These are phyloP conservation scores for Yamadazyma diospyri DNA, from an alignment of 1,139 yeast species.

Conservation along the genomic window DNA sequence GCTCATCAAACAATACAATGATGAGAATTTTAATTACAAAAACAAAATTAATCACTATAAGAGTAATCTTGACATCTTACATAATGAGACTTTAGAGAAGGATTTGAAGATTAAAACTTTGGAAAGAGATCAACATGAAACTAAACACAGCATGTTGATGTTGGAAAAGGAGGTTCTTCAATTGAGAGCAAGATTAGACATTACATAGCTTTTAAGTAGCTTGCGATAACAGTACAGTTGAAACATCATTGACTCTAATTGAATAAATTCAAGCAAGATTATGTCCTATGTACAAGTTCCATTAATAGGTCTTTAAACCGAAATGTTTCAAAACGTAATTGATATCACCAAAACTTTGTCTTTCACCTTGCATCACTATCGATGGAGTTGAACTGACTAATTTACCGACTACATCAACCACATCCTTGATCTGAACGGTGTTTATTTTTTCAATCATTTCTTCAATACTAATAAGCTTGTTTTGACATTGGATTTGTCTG, in stretches of 20 bases:
- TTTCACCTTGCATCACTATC: constrained; percentile 83
- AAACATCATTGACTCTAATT: too few species aligned
- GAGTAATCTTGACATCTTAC: constrained; percentile 33
- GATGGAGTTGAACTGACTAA: constrained; percentile 80
- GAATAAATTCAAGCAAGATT: too few species aligned
- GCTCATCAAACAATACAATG: constrained; percentile 42
- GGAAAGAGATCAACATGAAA: constrained; percentile 42
- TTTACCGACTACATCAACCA: constrained; percentile 70
- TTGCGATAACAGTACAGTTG: too few species aligned
- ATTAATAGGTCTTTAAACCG: constrained; percentile 9
- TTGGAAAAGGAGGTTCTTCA: constrained; percentile 65
- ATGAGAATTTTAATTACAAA: constrained; percentile 46
- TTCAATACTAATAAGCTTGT: constrained; percentile 67
- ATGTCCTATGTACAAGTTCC: too few species aligned
- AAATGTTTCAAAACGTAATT: constrained; percentile 59
- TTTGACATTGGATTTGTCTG: constrained; percentile 86
- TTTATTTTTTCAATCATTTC: constrained; percentile 85
- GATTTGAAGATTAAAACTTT: constrained; percentile 31
- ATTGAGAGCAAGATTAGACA: constrained; percentile 45
- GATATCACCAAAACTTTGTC: constrained; percentile 83
- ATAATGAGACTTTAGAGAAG: constrained; percentile 40
- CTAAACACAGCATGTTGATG: constrained; percentile 50
- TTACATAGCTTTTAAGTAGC: too few species aligned
- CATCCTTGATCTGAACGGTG: constrained; percentile 59
- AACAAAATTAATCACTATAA: constrained; percentile 38